Percentiles rank a stretch among this genome's conserved stretches.
These are phyloP conservation scores for Dryas alaskensis DNA, from an alignment of 306 rosid genomes.

Conservation along the genomic window DNA sequence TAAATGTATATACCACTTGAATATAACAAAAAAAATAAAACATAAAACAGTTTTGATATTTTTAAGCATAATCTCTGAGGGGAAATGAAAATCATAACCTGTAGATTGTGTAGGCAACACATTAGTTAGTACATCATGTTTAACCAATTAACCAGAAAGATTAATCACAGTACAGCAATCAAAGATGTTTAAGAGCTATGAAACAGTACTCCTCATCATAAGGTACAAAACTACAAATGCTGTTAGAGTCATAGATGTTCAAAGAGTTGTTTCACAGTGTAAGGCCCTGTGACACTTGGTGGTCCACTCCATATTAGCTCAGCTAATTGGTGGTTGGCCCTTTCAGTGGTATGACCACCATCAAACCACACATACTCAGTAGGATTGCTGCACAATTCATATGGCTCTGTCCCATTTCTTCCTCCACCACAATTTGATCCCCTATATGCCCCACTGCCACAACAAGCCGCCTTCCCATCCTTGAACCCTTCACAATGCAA, in stretches of 20 bases:
- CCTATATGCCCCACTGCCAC: conserved; percentile 40
- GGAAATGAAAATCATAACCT: too few relatives aligned
- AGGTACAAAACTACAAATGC: background rate
- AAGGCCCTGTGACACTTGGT: conserved; percentile 19
- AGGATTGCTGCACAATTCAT: conserved; percentile 30
- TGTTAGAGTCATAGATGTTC: background rate
- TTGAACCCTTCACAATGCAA: conserved; percentile 26
- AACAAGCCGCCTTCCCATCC: conserved; percentile 34
- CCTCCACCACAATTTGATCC: conserved; percentile 35
- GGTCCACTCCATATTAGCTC: conserved; percentile 35
- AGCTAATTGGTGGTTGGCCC: conserved; percentile 28
- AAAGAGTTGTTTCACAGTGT: conserved; percentile 33
- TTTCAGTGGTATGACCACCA: conserved; percentile 34
- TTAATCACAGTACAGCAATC: background rate
- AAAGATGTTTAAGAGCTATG: too few relatives aligned
- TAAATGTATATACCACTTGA: too few relatives aligned
- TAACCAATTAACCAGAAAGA: too few relatives aligned
- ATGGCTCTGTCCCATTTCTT: conserved; percentile 10
- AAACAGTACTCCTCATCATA: background rate
- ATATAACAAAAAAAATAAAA: too few relatives aligned
- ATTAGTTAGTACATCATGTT: too few relatives aligned
- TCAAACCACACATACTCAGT: conserved; percentile 39
- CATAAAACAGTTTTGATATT: too few relatives aligned
- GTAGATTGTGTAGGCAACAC: too few relatives aligned
- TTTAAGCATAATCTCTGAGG: too few relatives aligned